A percentile compares a stretch with the other conserved stretches of the same genome.
Conservation (phyloP, 1,139 yeast genomes). For the Yamadazyma diospyri region DNA sequence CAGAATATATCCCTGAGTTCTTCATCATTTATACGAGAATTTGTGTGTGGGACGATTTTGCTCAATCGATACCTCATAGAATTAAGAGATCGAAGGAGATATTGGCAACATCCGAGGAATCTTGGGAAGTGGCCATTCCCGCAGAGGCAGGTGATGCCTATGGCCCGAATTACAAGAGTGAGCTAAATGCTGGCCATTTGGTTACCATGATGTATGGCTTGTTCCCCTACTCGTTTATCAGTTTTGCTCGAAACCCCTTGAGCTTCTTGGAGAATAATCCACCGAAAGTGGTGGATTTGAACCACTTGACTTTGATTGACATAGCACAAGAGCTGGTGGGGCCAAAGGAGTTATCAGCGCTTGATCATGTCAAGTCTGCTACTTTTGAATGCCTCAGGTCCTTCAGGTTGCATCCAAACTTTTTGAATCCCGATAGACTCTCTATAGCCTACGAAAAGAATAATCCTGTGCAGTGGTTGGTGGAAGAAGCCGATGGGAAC, state of each 20-base stretch:
- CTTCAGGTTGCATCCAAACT: conserved; percentile 49
- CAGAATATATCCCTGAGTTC: conserved; percentile 37
- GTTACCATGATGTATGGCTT: conserved; percentile 55
- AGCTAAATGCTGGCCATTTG: conserved; percentile 22
- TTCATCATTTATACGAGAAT: conserved; percentile 46
- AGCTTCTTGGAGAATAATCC: conserved; percentile 15
- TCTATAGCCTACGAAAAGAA: conserved; percentile 39
- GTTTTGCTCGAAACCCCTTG: conserved; percentile 42
- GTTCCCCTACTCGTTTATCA: conserved; percentile 51
- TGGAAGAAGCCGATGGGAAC: conserved; percentile 16
- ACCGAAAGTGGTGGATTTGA: conserved; percentile 13
- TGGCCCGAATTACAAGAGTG: conserved; percentile 10
- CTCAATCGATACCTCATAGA: conserved; percentile 12
- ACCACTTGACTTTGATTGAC: conserved; percentile 8
- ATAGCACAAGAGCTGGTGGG: conserved; percentile 7
- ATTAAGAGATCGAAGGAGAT: conserved; percentile 9
- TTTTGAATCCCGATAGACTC: conserved; percentile 25
- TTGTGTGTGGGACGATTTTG: conserved; percentile 25
- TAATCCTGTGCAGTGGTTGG: conserved; percentile 35
- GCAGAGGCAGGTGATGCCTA: background rate
- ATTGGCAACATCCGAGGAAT: conserved; percentile 7
- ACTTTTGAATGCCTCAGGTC: conserved; percentile 16
- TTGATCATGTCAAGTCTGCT: conserved; percentile 1
- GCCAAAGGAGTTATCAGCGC: conserved; percentile 9
- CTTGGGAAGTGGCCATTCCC: conserved; percentile 17